Percentiles rank a stretch among this genome's conserved stretches.
phyloP scores from a whole-genome alignment of 164 flowering plant species.

The Tetrastigma voinierianum region DNA sequence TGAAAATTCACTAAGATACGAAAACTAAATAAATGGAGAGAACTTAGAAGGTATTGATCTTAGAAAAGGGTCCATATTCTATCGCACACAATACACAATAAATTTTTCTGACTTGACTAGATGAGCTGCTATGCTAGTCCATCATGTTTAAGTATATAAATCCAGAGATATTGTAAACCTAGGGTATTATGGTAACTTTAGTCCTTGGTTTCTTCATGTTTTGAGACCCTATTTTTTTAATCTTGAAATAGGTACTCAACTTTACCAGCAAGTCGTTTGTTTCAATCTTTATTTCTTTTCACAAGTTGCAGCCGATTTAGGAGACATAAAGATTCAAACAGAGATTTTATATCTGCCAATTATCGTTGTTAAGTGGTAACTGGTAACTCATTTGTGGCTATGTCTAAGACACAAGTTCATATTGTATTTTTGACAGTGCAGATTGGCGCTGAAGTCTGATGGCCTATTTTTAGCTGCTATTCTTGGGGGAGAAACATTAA shows the following conservation, averaged over 20 bases:
- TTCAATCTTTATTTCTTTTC: no score
- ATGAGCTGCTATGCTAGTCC: not conserved
- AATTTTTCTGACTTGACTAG: not conserved
- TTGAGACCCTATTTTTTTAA: no score
- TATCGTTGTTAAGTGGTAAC: not conserved
- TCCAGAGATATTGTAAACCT: not conserved
- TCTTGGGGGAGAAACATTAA: constrained; percentile 96
- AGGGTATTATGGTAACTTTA: not conserved
- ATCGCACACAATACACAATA: not conserved
- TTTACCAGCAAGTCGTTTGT: no score
- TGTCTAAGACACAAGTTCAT: constrained; percentile 9
- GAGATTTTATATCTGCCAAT: not conserved
- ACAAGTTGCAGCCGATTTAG: no score
- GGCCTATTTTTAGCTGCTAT: constrained; percentile 95
- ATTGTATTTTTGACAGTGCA: constrained; percentile 56
- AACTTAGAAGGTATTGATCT: not conserved
- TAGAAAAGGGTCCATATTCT: no score
- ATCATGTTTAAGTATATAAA: not conserved
- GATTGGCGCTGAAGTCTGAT: constrained; percentile 92
- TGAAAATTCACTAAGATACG: not conserved
- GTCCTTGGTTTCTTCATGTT: not conserved
- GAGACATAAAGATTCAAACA: no score
- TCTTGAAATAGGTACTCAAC: no score
- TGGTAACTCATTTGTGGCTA: not conserved
- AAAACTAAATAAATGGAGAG: not conserved